These are phyloP conservation scores for Fraxinus pennsylvanica DNA, from an alignment of 257 asterid genomes.

Conservation along the genomic window DNA sequence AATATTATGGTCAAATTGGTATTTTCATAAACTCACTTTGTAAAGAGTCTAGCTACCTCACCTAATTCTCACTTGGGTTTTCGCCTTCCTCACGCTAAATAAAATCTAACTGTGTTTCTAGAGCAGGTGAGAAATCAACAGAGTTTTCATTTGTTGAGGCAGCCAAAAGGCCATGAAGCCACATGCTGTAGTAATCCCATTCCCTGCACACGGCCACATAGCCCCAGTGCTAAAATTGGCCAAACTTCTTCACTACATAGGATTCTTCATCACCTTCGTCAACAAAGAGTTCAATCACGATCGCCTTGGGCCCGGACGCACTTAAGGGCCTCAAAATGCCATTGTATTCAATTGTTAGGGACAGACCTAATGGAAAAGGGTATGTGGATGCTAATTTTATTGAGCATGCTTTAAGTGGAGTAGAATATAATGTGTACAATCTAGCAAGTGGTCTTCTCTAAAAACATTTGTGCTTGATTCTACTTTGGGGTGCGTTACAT, in stretches of 20 bases:
- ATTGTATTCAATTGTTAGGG: too few species aligned
- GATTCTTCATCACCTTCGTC: slow-evolving; percentile 68
- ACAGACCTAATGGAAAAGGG: too few species aligned
- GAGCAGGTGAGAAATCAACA: neutral
- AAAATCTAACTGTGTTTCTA: neutral
- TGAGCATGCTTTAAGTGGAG: too few species aligned
- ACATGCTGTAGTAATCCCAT: slow-evolving; percentile 60
- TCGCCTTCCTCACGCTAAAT: neutral
- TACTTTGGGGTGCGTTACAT: too few species aligned
- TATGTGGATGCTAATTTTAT: too few species aligned
- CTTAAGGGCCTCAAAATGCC: too few species aligned
- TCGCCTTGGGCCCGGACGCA: slow-evolving; percentile 51
- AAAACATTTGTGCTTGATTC: too few species aligned
- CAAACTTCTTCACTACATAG: slow-evolving; percentile 48
- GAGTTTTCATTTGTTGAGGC: neutral
- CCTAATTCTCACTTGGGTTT: neutral
- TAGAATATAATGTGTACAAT: too few species aligned
- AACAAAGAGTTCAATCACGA: slow-evolving; percentile 66
- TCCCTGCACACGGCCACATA: slow-evolving; percentile 71
- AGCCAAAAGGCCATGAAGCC: slow-evolving; percentile 37
- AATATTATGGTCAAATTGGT: too few species aligned
- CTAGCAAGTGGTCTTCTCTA: too few species aligned
- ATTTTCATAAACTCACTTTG: too few species aligned
- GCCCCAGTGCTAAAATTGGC: slow-evolving; percentile 59
- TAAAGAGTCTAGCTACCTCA: too few species aligned